phyloP scores from a whole-genome alignment of 2,329 filamentous ascomycete species.

The Emericellopsis cladophorae region DNA sequence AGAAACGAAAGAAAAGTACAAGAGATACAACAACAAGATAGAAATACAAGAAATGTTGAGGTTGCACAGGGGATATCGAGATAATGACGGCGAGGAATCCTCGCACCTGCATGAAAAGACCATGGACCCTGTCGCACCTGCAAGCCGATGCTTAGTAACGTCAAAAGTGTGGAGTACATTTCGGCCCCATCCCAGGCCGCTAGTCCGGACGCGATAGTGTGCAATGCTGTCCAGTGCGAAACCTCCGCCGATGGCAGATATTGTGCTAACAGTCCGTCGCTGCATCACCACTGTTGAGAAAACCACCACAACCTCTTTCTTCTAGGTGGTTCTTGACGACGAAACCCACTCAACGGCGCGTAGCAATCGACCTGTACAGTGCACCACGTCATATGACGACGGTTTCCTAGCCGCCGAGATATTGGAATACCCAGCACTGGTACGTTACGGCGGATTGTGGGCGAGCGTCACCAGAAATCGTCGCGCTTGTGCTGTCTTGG shows the following conservation, averaged over 20 bases:
- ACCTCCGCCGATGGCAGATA: background rate
- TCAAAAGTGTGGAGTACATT: background rate
- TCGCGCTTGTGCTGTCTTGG: too few species aligned
- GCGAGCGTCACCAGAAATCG: too few species aligned
- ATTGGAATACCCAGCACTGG: too few species aligned
- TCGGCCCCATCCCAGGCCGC: background rate
- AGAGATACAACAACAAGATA: background rate
- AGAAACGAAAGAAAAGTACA: background rate
- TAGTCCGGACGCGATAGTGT: background rate
- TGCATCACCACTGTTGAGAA: conserved; percentile 1
- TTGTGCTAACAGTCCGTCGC: background rate
- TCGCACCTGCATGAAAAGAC: background rate
- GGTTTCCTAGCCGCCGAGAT: too few species aligned
- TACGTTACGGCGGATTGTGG: too few species aligned
- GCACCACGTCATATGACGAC: too few species aligned
- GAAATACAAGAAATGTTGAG: background rate
- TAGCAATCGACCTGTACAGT: too few species aligned
- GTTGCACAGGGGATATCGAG: background rate
- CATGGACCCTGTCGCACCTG: background rate
- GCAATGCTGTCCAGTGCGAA: background rate
- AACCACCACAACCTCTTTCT: conserved; percentile 1
- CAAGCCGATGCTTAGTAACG: background rate
- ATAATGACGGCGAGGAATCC: background rate
- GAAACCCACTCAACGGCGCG: too few species aligned
- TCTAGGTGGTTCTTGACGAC: too few species aligned